A percentile compares a stretch with the other conserved stretches of the same genome.
Conservation (phyloP, 495 filamentous ascomycete genomes). For the Hapsidospora chrysogenum region DNA sequence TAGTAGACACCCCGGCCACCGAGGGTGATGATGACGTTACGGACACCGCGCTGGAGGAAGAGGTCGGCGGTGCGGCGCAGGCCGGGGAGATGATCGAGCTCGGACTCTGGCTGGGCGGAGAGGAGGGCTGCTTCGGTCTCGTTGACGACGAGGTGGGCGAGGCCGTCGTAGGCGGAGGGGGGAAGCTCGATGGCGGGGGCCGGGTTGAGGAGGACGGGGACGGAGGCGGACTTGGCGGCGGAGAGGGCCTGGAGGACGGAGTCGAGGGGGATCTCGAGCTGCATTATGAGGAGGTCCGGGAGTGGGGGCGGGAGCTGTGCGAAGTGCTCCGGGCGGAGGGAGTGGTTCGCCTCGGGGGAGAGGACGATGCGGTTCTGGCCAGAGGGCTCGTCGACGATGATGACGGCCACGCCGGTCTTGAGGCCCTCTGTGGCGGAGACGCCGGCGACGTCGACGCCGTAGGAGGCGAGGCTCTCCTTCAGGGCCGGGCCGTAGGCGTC, state of each 20-base stretch:
- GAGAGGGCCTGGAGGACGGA: conserved; percentile 52
- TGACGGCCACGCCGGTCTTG: conserved; percentile 66
- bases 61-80: conserved; percentile 27
- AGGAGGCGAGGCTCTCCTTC: conserved; percentile 27
- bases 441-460: conserved; percentile 45
- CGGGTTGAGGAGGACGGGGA: conserved; percentile 66
- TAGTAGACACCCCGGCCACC: conserved; percentile 60
- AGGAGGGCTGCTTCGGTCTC: conserved; percentile 78
- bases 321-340: conserved; percentile 11
- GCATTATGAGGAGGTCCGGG: conserved; percentile 62
- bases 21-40: conserved; percentile 67
- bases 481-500: conserved; percentile 45
- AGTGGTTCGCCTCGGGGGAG: conserved; percentile 62
- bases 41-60: conserved; percentile 52
- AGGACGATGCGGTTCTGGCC: conserved; percentile 85
- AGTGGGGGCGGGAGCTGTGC: conserved; percentile 9
- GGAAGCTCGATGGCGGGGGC: conserved; percentile 61
- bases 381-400: conserved; percentile 60
- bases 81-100: conserved; percentile 28
- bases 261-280: conserved; percentile 67
- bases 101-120: conserved; percentile 22
- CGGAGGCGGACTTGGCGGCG: conserved; percentile 28
- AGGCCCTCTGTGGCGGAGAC: conserved; percentile 29
- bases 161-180: conserved; percentile 40
- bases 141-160: conserved; percentile 77